These are phyloP conservation scores for Murraya paniculata DNA, from an alignment of 345 rosid genomes.

Conservation along the genomic window DNA sequence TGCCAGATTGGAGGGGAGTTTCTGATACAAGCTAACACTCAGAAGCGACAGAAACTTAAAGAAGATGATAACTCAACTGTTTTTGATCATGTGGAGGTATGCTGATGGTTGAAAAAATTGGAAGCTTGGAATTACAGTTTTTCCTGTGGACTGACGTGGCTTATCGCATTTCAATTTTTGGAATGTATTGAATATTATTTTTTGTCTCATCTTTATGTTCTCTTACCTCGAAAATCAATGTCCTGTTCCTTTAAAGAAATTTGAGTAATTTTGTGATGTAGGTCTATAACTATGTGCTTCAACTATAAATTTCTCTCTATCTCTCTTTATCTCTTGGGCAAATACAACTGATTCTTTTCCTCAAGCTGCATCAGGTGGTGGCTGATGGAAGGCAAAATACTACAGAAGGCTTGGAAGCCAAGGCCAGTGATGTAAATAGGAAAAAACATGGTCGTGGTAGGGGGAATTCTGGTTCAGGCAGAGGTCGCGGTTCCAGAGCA, in stretches of 20 bases:
- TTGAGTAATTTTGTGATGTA: not conserved
- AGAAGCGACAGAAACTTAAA: constrained; percentile 73
- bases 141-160: not conserved
- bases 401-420: constrained; percentile 50
- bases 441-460: constrained; percentile 88
- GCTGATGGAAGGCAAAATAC: constrained; percentile 67
- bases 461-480: constrained; percentile 56
- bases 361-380: constrained; percentile 38
- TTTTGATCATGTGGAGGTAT: constrained; percentile 66
- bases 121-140: constrained; percentile 1
- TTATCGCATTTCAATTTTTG: not conserved
- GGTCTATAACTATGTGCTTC: not conserved
- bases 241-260: not conserved
- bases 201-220: not conserved
- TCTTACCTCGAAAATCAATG: not conserved
- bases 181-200: not conserved
- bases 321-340: not conserved
- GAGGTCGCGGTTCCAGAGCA: constrained; percentile 87
- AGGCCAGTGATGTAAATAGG: constrained; percentile 55
- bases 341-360: constrained; percentile 3
- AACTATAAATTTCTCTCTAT: not conserved
- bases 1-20: constrained; percentile 78
- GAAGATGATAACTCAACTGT: constrained; percentile 44
- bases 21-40: constrained; percentile 87
- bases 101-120: constrained; percentile 11